These are phyloP conservation scores for Geotrichum klebahnii DNA, from an alignment of 1,139 yeast species.

Conservation along the genomic window DNA sequence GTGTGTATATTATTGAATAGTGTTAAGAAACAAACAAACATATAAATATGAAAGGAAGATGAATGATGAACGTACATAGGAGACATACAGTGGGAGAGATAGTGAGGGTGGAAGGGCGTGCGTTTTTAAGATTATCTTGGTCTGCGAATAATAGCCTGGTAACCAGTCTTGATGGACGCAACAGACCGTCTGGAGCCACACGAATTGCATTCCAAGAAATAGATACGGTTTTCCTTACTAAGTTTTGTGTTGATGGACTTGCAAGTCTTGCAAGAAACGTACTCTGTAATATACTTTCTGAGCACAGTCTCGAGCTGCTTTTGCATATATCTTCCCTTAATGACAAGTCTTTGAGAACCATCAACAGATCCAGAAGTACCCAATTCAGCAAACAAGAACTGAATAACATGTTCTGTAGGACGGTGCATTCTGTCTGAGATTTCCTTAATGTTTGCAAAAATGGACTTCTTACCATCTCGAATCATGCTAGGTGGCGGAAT, in stretches of 20 bases:
- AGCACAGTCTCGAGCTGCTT: constrained; percentile 95
- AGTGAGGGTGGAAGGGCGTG: too few species aligned
- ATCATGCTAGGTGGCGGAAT: constrained; percentile 96
- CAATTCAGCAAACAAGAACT: constrained; percentile 93
- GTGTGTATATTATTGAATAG: not conserved
- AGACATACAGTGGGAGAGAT: not conserved
- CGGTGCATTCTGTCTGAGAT: constrained; percentile 92
- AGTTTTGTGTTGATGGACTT: constrained; percentile 95
- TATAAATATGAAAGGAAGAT: not conserved
- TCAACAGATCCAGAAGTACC: constrained; percentile 99
- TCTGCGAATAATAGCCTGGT: constrained; percentile 77
- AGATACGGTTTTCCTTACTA: constrained; percentile 95
- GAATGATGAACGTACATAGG: not conserved
- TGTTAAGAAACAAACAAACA: not conserved
- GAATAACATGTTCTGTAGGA: constrained; percentile 94
- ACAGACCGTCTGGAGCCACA: constrained; percentile 98
- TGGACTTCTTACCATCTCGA: constrained; percentile 97
- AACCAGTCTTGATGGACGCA: constrained; percentile 96
- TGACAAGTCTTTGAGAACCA: constrained; percentile 92
- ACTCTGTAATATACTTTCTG: constrained; percentile 93
- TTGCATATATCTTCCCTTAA: constrained; percentile 97
- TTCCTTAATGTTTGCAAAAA: constrained; percentile 93
- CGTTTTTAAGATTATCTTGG: too few species aligned
- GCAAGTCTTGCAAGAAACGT: constrained; percentile 98
- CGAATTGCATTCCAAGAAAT: constrained; percentile 94